Base-by-base conservation (phyloP, 2,329 filamentous ascomycete genomes). In the Aspergillus sojae region DNA sequence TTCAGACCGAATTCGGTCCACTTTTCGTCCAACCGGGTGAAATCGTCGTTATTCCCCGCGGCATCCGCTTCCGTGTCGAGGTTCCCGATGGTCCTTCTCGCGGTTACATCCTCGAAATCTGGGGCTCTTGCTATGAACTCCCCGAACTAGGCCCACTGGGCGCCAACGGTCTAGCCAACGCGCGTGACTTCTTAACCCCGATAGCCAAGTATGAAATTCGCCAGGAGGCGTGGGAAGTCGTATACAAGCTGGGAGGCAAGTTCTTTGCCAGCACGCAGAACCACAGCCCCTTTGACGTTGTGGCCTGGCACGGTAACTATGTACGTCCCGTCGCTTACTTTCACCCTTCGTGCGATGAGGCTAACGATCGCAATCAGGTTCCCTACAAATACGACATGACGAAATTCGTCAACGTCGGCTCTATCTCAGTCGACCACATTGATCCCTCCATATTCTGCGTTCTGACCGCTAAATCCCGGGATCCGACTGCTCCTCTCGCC, bases 271-370 rank as follows among this genome's bases (percentile, higher is more conserved):
- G 84, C 60, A 82, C 81, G 26, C 89, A 91, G 71, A 80, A 80
- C 26, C 89, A 91, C 72, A 88, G 84, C 2, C 89, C 89, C 0
- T 92, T 91, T 70, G 89, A 91, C 68, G 89, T 91, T 1, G 87
- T 91, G 0, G 89, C 88, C 2, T 91, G 89, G 89, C 88, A 91
- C 68, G 89, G 89, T n/a, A 88, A 86, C 58, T 89, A 90, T 69
- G 77, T 76, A 66, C 23, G 71, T 66, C 19, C 32, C 21, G 21
- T 11, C 11, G 16, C 46, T 23, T 34, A 34, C 32, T 34, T 34
- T 11, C 10, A 5, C 14, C 34, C 5, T 36, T 36, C 34, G 5
- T 36, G 34, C 34, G 34, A 36, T 16, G 34, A 9, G 4, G 30
- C 12, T 12, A 11, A 12, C n/a, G 12, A 62, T 45, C 57, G 21